Conservation (phyloP, 495 filamentous ascomycete genomes). For the Wilcoxina mikolae region DNA sequence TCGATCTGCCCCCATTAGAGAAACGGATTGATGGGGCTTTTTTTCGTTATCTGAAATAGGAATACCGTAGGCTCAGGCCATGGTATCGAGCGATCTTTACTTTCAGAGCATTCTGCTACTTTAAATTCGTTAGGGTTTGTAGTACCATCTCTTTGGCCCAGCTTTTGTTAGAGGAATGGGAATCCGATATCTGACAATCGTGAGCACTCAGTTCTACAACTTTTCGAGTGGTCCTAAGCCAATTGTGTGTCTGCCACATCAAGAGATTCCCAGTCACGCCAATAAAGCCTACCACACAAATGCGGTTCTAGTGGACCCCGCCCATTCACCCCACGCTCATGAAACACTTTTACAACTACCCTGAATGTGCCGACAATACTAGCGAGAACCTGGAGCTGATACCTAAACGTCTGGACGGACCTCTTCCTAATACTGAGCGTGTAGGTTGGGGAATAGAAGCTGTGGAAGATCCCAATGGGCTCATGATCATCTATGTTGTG, state of each 20-base stretch:
- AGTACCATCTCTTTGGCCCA: neutral
- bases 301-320: neutral
- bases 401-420: neutral
- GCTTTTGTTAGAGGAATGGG: no score
- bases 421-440: neutral
- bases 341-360: neutral
- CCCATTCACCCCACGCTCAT: neutral
- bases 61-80: neutral
- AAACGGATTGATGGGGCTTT: neutral
- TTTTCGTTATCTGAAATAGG: neutral
- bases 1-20: no score
- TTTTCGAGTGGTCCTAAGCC: neutral
- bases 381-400: neutral
- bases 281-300: neutral
- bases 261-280: neutral
- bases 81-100: neutral
- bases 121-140: neutral
- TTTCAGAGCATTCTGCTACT: neutral
- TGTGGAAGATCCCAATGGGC: neutral
- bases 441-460: neutral
- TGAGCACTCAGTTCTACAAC: neutral
- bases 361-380: neutral
- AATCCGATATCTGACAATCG: no score
- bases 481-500: neutral
- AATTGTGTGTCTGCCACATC: neutral